phyloP scores from a whole-genome alignment of 2,329 filamentous ascomycete species.

The Diaporthe nobilis region DNA sequence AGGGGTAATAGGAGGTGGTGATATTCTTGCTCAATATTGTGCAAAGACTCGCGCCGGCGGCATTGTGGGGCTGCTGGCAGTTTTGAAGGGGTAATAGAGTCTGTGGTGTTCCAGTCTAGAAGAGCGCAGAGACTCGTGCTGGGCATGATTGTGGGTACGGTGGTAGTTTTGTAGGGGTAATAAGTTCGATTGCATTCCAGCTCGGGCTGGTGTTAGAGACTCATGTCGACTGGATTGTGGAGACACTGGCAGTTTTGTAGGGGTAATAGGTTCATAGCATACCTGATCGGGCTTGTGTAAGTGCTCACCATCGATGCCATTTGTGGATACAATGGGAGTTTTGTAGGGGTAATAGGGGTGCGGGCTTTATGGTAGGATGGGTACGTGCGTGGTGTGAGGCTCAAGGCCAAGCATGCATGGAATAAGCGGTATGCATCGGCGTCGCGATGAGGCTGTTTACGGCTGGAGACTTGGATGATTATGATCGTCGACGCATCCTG shows the following conservation, averaged over 20 bases:
- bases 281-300: background rate
- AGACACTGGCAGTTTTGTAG: background rate
- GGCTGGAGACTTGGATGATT: background rate
- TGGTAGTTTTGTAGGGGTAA: conserved; percentile 22
- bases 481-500: background rate
- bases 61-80: background rate
- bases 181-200: background rate
- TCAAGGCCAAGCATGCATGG: background rate
- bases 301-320: background rate
- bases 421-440: conserved; percentile 14
- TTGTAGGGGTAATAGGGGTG: conserved; percentile 21
- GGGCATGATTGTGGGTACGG: background rate
- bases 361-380: background rate
- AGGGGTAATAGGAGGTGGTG: conserved; percentile 23
- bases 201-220: conserved; percentile 1
- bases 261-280: conserved; percentile 6
- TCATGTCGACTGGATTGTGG: background rate
- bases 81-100: conserved; percentile 25
- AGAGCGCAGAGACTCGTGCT: background rate
- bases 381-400: conserved; percentile 21
- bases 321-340: background rate
- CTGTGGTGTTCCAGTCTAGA: background rate
- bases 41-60: background rate
- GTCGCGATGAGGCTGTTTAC: background rate
- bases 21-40: conserved; percentile 4